Percentiles rank a stretch among this genome's conserved stretches.
phyloP scores from a whole-genome alignment of 495 filamentous ascomycete genomes.

The Glonium stellatum region DNA sequence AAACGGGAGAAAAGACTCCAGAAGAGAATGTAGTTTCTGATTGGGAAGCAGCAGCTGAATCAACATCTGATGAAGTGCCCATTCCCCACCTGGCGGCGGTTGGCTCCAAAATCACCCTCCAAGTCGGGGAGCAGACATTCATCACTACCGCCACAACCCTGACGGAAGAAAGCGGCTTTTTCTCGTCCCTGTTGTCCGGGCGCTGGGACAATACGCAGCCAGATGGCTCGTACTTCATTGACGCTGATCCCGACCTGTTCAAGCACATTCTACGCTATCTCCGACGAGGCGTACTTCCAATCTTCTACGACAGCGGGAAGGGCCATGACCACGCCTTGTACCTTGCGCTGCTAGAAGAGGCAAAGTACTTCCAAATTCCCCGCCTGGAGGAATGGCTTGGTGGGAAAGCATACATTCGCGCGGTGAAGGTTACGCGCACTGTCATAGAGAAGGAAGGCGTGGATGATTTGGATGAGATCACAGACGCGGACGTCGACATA shows the following conservation, averaged over 20 bases:
- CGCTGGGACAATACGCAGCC: slow-evolving; percentile 3
- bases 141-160: no score
- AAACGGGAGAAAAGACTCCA: no score
- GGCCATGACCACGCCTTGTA: slow-evolving; percentile 38
- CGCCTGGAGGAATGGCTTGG: slow-evolving; percentile 31
- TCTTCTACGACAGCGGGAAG: slow-evolving; percentile 36
- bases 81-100: no score
- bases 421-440: neutral
- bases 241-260: slow-evolving; percentile 39
- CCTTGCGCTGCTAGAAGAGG: slow-evolving; percentile 31
- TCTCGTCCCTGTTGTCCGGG: neutral
- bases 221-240: slow-evolving; percentile 40
- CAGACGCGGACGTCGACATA: no score
- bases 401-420: slow-evolving; percentile 21
- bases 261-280: slow-evolving; percentile 40
- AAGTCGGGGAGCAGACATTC: no score
- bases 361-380: slow-evolving; percentile 35
- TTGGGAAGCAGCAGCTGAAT: no score
- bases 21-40: no score
- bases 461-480: no score
- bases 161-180: no score
- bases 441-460: no score
- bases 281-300: slow-evolving; percentile 34
- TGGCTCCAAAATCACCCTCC: no score
- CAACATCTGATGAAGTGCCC: no score